Evolutionary conservation across 2,329 filamentous ascomycete species (phyloP).

Genomic region (Penicillium janthinellum): DNA sequence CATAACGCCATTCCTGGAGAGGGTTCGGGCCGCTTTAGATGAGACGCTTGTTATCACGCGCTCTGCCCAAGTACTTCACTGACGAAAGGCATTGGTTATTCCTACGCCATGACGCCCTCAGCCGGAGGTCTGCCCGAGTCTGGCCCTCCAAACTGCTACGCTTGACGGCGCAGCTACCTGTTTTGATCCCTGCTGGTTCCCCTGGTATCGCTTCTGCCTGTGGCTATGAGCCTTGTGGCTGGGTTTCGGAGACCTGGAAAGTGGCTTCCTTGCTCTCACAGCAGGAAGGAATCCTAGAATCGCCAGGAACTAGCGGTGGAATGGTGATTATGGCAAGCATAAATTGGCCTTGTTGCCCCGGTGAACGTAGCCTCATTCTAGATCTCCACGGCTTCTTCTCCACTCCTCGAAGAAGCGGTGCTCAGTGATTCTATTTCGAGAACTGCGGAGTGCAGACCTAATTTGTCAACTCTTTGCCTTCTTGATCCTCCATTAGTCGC

Average conservation of each 20-base stretch:
- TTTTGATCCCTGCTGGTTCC: neutral
- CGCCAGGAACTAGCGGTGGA: neutral
- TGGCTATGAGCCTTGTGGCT: neutral
- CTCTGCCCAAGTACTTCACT: neutral
- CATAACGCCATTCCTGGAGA: neutral
- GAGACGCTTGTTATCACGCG: neutral
- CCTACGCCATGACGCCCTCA: neutral
- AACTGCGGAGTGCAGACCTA: neutral
- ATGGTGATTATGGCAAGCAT: neutral
- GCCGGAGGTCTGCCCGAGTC: neutral
- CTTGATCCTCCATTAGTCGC: neutral
- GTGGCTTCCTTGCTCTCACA: neutral
- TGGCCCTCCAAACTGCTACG: neutral
- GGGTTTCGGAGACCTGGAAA: neutral
- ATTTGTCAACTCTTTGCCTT: neutral
- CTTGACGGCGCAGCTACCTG: neutral
- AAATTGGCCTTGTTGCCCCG: neutral
- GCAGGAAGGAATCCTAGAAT: neutral
- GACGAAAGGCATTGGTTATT: neutral
- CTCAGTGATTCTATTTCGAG: neutral
- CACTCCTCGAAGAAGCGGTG: neutral
- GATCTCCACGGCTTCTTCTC: neutral
- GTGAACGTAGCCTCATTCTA: neutral
- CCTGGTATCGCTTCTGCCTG: neutral
- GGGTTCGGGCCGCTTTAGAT: neutral